Evolutionary conservation across 805 yeast genomes (phyloP).

Genomic region (Teunomyces gatunensis): DNA sequence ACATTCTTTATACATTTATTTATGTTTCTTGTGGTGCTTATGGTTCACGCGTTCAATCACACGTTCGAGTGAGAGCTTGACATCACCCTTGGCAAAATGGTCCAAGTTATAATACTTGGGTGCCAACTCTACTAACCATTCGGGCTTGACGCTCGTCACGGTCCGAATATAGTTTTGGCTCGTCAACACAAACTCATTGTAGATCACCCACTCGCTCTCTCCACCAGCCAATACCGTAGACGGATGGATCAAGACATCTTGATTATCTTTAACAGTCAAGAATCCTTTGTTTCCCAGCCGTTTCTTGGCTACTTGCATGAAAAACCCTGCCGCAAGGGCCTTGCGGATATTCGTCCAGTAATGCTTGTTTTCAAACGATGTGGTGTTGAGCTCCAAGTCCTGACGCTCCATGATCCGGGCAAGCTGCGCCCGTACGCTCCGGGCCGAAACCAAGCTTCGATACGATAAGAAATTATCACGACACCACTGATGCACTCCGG

Average conservation of each 20-base stretch:
- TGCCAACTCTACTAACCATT: conserved; percentile 83
- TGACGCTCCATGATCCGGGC: conserved; percentile 77
- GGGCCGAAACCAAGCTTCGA: conserved; percentile 83
- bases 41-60: conserved; percentile 25
- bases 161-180: conserved; percentile 93
- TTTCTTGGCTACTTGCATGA: conserved; percentile 97
- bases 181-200: conserved; percentile 93
- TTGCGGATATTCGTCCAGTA: conserved; percentile 79
- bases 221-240: conserved; percentile 78
- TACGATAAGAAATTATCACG: conserved; percentile 82
- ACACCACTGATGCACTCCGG: conserved; percentile 81
- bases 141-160: conserved; percentile 86
- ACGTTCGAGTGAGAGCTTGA: conserved; percentile 64
- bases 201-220: conserved; percentile 89
- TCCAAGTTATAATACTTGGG: conserved; percentile 67
- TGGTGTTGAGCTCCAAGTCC: conserved; percentile 69
- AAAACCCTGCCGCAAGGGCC: conserved; percentile 89
- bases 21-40: not conserved
- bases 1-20: not conserved
- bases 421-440: conserved; percentile 80
- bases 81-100: conserved; percentile 68
- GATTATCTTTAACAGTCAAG: conserved; percentile 91
- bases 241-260: conserved; percentile 93
- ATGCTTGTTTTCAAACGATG: conserved; percentile 53
- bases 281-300: conserved; percentile 75